These are phyloP conservation scores for Puccinellia tenuiflora DNA, from an alignment of 176 grass and related monocot genomes.

Conservation along the genomic window DNA sequence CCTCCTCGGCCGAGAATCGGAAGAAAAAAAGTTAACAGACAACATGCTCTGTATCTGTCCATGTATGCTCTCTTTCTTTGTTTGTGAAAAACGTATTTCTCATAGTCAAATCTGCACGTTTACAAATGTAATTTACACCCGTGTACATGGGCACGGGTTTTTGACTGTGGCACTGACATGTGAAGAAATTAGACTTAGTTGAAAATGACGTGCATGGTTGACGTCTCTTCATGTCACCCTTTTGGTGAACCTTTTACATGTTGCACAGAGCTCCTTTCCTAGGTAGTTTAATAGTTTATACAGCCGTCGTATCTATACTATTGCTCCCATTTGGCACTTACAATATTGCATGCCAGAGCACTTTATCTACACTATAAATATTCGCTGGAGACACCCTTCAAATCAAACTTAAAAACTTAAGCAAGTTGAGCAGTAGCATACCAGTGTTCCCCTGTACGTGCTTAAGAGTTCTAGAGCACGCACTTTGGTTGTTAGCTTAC, in stretches of 20 bases:
- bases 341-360: background rate
- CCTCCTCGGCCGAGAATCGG: background rate
- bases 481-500: background rate
- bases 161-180: background rate
- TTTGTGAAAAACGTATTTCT: background rate
- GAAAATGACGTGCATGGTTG: conserved; percentile 25
- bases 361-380: conserved; percentile 33
- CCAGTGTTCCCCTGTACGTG: background rate
- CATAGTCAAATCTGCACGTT: conserved; percentile 1
- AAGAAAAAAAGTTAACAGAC: background rate
- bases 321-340: background rate
- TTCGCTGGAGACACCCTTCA: background rate
- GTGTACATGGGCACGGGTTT: background rate
- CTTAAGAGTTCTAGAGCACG: background rate
- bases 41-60: background rate
- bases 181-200: background rate
- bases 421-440: background rate
- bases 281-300: background rate
- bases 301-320: background rate
- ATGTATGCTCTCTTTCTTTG: background rate
- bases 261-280: background rate
- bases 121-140: background rate
- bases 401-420: background rate
- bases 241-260: background rate
- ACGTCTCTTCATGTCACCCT: background rate